A percentile compares a stretch with the other conserved stretches of the same genome.
These are phyloP conservation scores for Sporothrix pseudoabietina DNA, from an alignment of 2,329 filamentous ascomycete genomes.

Conservation along the genomic window DNA sequence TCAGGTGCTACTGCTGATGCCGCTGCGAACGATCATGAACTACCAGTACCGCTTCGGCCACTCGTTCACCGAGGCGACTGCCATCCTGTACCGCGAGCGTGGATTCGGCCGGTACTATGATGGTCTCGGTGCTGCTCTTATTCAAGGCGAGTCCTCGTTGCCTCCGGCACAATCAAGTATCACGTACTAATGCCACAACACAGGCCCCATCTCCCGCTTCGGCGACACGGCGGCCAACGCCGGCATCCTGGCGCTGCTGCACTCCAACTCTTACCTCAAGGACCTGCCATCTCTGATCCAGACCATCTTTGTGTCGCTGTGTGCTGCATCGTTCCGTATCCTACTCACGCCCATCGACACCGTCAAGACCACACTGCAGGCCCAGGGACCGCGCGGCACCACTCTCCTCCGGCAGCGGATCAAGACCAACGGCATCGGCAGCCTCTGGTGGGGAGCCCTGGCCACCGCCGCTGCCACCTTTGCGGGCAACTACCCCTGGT, in stretches of 20 bases:
- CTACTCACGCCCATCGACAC: conserved; percentile 53
- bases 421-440: conserved; percentile 49
- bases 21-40: conserved; percentile 54
- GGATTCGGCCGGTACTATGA: conserved; percentile 51
- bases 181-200: background rate
- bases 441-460: conserved; percentile 54
- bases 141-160: conserved; percentile 44
- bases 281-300: conserved; percentile 48
- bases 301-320: conserved; percentile 52
- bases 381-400: conserved; percentile 49
- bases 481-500: conserved; percentile 55
- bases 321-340: conserved; percentile 52
- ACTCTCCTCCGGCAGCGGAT: conserved; percentile 48
- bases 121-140: conserved; percentile 48
- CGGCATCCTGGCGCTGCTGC: conserved; percentile 51
- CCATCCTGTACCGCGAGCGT: conserved; percentile 48
- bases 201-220: conserved; percentile 50
- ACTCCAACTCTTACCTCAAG: conserved; percentile 51
- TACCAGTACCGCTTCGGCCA: conserved; percentile 54
- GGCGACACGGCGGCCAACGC: conserved; percentile 55
- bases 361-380: conserved; percentile 54
- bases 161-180: background rate
- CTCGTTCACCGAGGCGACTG: conserved; percentile 45
- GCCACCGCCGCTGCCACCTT: conserved; percentile 54
- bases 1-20: conserved; percentile 53